phyloP scores from a whole-genome alignment of 306 rosid genomes.

The Cucumis cinereus region DNA sequence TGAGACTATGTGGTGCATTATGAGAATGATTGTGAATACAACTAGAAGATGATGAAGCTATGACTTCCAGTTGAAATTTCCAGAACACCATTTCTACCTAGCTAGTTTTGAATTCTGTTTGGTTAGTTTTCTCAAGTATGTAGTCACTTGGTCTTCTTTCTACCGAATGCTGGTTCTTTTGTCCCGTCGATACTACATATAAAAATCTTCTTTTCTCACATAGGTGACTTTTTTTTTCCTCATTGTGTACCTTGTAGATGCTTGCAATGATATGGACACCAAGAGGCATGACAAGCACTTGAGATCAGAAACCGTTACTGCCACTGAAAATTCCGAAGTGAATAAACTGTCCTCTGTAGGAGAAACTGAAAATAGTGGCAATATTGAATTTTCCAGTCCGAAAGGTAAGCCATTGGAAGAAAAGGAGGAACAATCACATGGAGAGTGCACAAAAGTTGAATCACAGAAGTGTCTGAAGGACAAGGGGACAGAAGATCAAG shows the following conservation, averaged over 20 bases:
- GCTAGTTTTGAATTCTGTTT: neutral
- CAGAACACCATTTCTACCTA: neutral
- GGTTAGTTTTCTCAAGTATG: neutral
- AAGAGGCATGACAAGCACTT: constrained; percentile 24
- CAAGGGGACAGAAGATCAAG: constrained; percentile 26
- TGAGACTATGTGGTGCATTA: neutral
- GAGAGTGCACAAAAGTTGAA: constrained; percentile 20
- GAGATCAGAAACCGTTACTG: constrained; percentile 19
- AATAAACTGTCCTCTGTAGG: constrained; percentile 16
- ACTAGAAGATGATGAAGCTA: neutral
- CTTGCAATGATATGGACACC: constrained; percentile 24
- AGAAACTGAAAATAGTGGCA: constrained; percentile 8
- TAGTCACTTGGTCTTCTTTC: neutral
- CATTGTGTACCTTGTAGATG: constrained; percentile 31
- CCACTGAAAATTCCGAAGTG: constrained; percentile 23
- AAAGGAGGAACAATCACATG: constrained; percentile 19
- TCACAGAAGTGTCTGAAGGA: constrained; percentile 16
- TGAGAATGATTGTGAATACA: neutral
- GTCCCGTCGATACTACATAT: neutral
- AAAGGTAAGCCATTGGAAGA: constrained; percentile 17
- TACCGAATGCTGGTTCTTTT: neutral
- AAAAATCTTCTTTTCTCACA: neutral
- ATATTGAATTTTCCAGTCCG: constrained; percentile 15
- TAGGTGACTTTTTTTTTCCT: neutral
- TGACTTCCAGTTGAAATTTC: neutral